phyloP scores from a whole-genome alignment of 2,329 filamentous ascomycete species.

The Acephala macrosclerotiorum region DNA sequence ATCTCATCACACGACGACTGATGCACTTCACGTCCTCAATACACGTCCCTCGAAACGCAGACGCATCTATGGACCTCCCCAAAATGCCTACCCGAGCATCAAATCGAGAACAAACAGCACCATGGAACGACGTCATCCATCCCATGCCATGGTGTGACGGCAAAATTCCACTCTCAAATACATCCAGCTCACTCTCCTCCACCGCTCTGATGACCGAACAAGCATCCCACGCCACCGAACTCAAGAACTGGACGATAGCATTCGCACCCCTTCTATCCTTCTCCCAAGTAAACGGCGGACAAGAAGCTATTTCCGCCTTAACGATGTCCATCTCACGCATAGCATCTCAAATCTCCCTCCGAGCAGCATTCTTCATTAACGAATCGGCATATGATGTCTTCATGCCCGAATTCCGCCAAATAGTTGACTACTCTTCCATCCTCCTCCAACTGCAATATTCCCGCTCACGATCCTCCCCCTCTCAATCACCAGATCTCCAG shows the following conservation, averaged over 20 bases:
- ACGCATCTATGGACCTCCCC: not conserved
- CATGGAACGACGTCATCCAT: conserved; percentile 13
- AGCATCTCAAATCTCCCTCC: conserved; percentile 26
- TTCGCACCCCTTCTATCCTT: conserved; percentile 24
- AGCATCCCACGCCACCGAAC: conserved; percentile 22
- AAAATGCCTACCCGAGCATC: not conserved
- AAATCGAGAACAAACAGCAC: not conserved
- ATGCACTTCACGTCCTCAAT: conserved; percentile 33
- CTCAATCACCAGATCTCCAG: not conserved
- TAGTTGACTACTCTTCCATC: conserved; percentile 20
- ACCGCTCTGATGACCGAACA: conserved; percentile 23
- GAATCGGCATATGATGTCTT: conserved; percentile 32
- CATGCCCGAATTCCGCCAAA: conserved; percentile 26
- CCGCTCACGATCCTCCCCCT: not conserved
- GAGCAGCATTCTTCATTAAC: conserved; percentile 28
- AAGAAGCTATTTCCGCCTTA: conserved; percentile 31
- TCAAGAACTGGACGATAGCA: conserved; percentile 26
- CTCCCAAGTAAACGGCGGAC: conserved; percentile 12
- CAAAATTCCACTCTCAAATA: conserved; percentile 23
- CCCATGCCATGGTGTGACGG: conserved; percentile 31
- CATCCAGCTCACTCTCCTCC: conserved; percentile 17
- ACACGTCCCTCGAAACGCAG: conserved; percentile 4
- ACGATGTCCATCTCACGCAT: conserved; percentile 26
- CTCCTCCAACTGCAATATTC: conserved; percentile 24
- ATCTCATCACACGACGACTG: conserved; percentile 34